Conservation (phyloP, 306 rosid genomes). For the Quillaja saponaria region DNA sequence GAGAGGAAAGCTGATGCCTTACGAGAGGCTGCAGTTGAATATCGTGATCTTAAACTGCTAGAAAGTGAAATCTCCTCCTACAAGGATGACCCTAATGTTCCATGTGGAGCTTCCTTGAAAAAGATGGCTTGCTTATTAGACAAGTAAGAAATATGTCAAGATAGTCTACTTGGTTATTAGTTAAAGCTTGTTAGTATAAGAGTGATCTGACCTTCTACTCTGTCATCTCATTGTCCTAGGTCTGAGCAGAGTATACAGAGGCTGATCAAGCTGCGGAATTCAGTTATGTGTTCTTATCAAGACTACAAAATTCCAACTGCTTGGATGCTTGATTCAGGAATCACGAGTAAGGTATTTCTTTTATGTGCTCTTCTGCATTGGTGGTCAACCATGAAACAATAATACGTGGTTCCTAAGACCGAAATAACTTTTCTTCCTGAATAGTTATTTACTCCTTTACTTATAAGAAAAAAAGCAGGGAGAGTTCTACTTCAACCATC, state of each 20-base stretch:
- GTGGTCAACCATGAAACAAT: conserved; percentile 3
- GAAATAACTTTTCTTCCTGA: conserved; percentile 3
- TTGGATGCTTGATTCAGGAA: conserved; percentile 97
- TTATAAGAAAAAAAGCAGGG: no score
- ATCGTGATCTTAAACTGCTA: conserved; percentile 71
- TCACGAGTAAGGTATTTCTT: conserved; percentile 57
- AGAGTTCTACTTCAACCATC: no score
- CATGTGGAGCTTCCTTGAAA: conserved; percentile 78
- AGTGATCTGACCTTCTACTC: conserved; percentile 9
- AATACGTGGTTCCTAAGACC: conserved; percentile 6
- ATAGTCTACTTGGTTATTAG: conserved; percentile 10
- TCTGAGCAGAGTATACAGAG: conserved; percentile 75
- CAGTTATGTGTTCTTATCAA: conserved; percentile 61
- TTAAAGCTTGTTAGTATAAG: conserved; percentile 13
- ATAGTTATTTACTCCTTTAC: neutral
- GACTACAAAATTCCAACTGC: conserved; percentile 67
- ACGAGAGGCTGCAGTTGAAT: conserved; percentile 93
- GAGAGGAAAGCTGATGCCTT: conserved; percentile 93
- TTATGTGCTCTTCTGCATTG: neutral
- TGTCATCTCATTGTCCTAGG: conserved; percentile 48
- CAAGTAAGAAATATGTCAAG: conserved; percentile 52
- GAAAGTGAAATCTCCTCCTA: conserved; percentile 69
- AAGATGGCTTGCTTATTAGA: conserved; percentile 82
- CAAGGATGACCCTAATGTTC: conserved; percentile 68
- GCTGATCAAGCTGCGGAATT: conserved; percentile 58